Evolutionary conservation across 1,139 yeast genomes (phyloP).

Genomic region (Candida albicans): DNA sequence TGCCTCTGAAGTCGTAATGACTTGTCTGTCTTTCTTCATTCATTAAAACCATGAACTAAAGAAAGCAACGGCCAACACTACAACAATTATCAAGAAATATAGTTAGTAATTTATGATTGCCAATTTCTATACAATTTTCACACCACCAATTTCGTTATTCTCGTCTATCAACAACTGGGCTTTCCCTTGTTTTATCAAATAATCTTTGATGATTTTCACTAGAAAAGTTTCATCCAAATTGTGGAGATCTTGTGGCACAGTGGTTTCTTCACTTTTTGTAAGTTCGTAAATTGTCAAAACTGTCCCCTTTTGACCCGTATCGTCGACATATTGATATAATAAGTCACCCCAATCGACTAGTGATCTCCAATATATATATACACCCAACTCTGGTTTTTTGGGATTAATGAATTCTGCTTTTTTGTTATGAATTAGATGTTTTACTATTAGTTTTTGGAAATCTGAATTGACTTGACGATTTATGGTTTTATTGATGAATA

Average conservation of each 20-base stretch:
- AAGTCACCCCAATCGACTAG: conserved; percentile 77
- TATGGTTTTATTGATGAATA: conserved; percentile 53
- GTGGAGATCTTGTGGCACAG: conserved; percentile 52
- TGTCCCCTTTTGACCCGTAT: conserved; percentile 74
- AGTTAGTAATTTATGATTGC: too few species aligned
- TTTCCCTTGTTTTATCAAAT: conserved; percentile 63
- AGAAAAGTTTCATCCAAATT: conserved; percentile 63
- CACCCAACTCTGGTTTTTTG: conserved; percentile 43
- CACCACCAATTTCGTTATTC: conserved; percentile 60
- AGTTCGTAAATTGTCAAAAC: conserved; percentile 84
- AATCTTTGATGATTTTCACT: conserved; percentile 51
- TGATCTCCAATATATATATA: conserved; percentile 67
- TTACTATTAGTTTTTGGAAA: conserved; percentile 56
- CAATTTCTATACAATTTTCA: conserved; percentile 49
- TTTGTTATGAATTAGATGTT: conserved; percentile 52
- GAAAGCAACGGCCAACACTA: conserved; percentile 9
- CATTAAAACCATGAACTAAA: conserved; percentile 4
- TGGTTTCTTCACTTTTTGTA: conserved; percentile 57
- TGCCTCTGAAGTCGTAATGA: conserved; percentile 10
- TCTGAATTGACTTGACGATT: conserved; percentile 56
- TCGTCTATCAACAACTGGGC: conserved; percentile 67
- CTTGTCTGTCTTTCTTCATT: conserved; percentile 4
- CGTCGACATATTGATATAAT: conserved; percentile 49
- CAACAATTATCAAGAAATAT: background rate
- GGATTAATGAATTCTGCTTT: conserved; percentile 53